Base-by-base conservation (phyloP, 2,329 filamentous ascomycete species). In the Chaetothyriales sp. region DNA sequence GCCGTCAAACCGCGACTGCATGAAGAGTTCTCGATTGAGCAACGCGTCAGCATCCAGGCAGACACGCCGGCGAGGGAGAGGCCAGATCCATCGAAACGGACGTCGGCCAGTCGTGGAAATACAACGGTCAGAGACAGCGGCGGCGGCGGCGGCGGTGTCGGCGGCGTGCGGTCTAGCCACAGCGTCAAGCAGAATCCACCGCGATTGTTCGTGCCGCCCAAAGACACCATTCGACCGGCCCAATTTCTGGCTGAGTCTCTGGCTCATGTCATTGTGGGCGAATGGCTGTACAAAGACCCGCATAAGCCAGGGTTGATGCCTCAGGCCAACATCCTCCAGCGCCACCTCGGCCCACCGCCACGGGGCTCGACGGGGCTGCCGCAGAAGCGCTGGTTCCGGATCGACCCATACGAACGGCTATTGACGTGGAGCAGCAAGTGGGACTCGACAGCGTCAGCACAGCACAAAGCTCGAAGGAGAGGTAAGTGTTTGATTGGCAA, bases 201-300 rank as follows among this genome's bases (percentile, higher is more conserved):
- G 9, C 33, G 33, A 15, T 15, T 40, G 33, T 40, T 40, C 13
- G 33, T 40, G 10, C 33, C 33, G 2, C 33, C 33, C 10, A 40
- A 40, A 15, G 33, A 40, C 33, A 40, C 10, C 10, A 40, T 40
- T 13, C 15, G 25, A 18, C 46, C 46, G 18, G 28, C 20, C 1
- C 46, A 28, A 29, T 47, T 47, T 29, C 22, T 47, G 18, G 46
- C 46, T 28, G 46, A 47, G 29, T 47, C 46, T 7, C 46, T 47
- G 28, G 46, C 46, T 18, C 46, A 47, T 47, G 46, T 47, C 46
- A 47, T 47, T 47, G 46, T 47, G 1, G 46, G 46, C 8, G 46
- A 47, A 33, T 47, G 46, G 46, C 46, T 47, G 4, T 47, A 28
- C 46, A 47, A 47, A 47, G 46, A 47, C 29, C 46, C 46, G 2